Conservation (phyloP, 805 yeast genomes). For the Metschnikowia colocasiae region DNA sequence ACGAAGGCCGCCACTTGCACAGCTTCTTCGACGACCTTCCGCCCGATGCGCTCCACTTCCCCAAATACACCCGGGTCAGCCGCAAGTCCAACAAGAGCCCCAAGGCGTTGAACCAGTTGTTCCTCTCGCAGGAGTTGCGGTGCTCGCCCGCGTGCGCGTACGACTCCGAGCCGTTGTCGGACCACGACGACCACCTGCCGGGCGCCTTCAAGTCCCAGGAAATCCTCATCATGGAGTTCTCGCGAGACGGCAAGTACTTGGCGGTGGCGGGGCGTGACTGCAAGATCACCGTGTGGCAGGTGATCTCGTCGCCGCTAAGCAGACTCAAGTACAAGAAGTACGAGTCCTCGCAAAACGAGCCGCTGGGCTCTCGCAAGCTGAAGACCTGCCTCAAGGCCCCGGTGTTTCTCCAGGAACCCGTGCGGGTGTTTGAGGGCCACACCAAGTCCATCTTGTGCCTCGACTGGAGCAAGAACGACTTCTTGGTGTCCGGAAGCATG, state of each 20-base stretch:
- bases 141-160: constrained; percentile 1
- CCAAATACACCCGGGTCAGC: constrained; percentile 52
- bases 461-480: constrained; percentile 87
- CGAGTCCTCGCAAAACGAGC: constrained; percentile 18
- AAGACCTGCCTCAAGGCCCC: constrained; percentile 54
- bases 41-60: constrained; percentile 42
- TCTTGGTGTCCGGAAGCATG: constrained; percentile 75
- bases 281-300: constrained; percentile 71
- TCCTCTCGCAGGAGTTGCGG: constrained; percentile 58
- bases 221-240: constrained; percentile 71
- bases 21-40: constrained; percentile 31
- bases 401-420: constrained; percentile 68
- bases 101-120: constrained; percentile 47
- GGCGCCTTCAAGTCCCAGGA: constrained; percentile 34
- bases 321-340: constrained; percentile 43
- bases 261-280: constrained; percentile 84
- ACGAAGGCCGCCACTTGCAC: constrained; percentile 12
- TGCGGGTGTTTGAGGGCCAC: constrained; percentile 62
- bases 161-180: constrained; percentile 25
- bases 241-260: constrained; percentile 73
- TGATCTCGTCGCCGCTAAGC: constrained; percentile 67
- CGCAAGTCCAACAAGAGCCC: constrained; percentile 46
- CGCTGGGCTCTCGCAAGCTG: constrained; percentile 11
- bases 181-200: constrained; percentile 5
- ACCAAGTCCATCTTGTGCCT: constrained; percentile 64